Evolutionary conservation across 352 stramenopile species (phyloP).

Genomic region (Phytopythium litorale): DNA sequence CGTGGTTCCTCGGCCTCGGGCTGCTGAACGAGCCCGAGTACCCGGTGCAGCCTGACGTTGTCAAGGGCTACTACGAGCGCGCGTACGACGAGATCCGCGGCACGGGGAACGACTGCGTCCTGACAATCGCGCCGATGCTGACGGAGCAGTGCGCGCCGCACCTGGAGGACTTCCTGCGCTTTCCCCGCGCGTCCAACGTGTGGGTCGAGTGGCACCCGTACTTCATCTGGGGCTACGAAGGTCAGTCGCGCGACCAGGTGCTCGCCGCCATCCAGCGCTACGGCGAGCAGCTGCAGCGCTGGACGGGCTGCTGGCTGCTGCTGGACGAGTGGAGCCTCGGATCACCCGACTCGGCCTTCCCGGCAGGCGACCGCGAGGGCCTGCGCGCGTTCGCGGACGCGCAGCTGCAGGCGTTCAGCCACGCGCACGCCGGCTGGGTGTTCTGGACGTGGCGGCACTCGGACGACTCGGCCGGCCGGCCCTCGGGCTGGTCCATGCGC

Average conservation of each 20-base stretch:
- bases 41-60: conserved; percentile 35
- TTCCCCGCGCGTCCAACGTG: conserved; percentile 41
- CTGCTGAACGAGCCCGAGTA: conserved; percentile 80
- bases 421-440: conserved; percentile 74
- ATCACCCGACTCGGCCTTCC: conserved; percentile 52
- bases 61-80: conserved; percentile 55
- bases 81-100: conserved; percentile 53
- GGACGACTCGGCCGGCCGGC: conserved; percentile 50
- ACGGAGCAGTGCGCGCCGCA: conserved; percentile 40
- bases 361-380: conserved; percentile 32
- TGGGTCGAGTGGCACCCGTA: conserved; percentile 57
- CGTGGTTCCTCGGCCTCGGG: conserved; percentile 62
- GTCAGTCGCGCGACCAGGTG: conserved; percentile 51
- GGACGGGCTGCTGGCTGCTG: conserved; percentile 70
- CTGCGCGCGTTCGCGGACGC: conserved; percentile 51
- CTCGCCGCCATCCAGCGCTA: conserved; percentile 53
- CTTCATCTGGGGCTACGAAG: conserved; percentile 63
- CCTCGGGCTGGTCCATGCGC: conserved; percentile 73
- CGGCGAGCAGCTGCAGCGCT: conserved; percentile 45
- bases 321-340: conserved; percentile 85
- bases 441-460: conserved; percentile 86
- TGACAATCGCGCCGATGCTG: conserved; percentile 47
- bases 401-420: conserved; percentile 51
- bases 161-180: conserved; percentile 38
- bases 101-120: conserved; percentile 51